Evolutionary conservation across 257 asterid genomes (phyloP).

Genomic region (Nicotiana tomentosiformis): DNA sequence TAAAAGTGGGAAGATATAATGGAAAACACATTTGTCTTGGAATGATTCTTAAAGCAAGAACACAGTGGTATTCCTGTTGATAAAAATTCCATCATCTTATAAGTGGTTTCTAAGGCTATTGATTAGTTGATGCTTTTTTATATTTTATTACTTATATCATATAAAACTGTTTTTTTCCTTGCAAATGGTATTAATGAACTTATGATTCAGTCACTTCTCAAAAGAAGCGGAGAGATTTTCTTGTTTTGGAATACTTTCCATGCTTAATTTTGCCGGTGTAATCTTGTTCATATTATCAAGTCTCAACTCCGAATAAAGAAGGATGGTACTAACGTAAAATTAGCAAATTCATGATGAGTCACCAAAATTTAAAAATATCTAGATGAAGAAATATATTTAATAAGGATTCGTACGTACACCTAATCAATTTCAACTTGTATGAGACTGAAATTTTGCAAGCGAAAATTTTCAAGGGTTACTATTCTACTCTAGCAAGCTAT

Average conservation of each 20-base stretch:
- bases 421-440: too few species aligned
- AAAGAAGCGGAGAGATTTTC: neutral
- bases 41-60: conserved; percentile 1
- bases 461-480: neutral
- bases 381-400: too few species aligned
- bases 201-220: too few species aligned
- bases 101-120: neutral
- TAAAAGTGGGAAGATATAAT: neutral
- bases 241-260: neutral
- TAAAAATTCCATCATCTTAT: neutral
- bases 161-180: too few species aligned
- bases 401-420: too few species aligned
- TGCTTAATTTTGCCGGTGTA: too few species aligned
- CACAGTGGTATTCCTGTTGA: neutral
- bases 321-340: too few species aligned
- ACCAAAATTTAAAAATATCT: too few species aligned
- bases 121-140: neutral
- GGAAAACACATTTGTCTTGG: neutral
- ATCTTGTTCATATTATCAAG: too few species aligned
- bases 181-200: too few species aligned
- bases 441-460: neutral
- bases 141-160: neutral
- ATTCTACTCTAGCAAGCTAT: neutral
- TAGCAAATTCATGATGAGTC: too few species aligned
- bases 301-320: too few species aligned